These are phyloP conservation scores for Leptographium wingfieldii DNA, from an alignment of 2,329 filamentous ascomycete genomes.

Conservation along the genomic window DNA sequence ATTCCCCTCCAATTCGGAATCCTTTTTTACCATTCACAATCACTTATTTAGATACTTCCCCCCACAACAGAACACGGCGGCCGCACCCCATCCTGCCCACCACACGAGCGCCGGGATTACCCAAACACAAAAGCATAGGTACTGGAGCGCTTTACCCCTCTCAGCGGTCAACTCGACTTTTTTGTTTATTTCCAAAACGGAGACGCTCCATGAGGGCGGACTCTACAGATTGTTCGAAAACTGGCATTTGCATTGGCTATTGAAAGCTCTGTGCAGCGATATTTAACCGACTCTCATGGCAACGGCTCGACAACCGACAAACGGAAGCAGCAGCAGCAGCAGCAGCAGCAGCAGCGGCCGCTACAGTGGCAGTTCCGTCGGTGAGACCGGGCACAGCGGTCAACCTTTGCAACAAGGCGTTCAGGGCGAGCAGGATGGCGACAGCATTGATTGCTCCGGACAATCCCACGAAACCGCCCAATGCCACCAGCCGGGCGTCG, in stretches of 20 bases:
- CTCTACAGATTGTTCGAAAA: neutral
- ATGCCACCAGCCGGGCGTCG: neutral
- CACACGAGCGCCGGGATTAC: neutral
- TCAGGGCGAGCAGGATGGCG: neutral
- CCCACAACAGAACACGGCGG: neutral
- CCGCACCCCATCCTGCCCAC: neutral
- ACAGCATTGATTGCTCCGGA: neutral
- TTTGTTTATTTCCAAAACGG: neutral
- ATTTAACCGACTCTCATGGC: slow-evolving; percentile 6
- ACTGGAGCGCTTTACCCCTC: neutral
- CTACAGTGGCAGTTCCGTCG: neutral
- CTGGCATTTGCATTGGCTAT: neutral
- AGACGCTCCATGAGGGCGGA: slow-evolving; percentile 1
- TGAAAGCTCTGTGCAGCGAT: neutral
- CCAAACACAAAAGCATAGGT: neutral
- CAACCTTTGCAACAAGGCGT: neutral
- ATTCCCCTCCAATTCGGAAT: neutral
- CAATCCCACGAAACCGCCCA: neutral
- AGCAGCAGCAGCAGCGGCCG: neutral
- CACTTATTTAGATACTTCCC: neutral
- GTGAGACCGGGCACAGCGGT: neutral
- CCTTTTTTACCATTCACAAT: slow-evolving; percentile 1
- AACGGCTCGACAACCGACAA: slow-evolving; percentile 4
- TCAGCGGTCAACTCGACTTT: neutral
- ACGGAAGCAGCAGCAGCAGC: slow-evolving; percentile 1